Conservation (phyloP, 2,329 filamentous ascomycete species). For the Pyricularia grisea region DNA sequence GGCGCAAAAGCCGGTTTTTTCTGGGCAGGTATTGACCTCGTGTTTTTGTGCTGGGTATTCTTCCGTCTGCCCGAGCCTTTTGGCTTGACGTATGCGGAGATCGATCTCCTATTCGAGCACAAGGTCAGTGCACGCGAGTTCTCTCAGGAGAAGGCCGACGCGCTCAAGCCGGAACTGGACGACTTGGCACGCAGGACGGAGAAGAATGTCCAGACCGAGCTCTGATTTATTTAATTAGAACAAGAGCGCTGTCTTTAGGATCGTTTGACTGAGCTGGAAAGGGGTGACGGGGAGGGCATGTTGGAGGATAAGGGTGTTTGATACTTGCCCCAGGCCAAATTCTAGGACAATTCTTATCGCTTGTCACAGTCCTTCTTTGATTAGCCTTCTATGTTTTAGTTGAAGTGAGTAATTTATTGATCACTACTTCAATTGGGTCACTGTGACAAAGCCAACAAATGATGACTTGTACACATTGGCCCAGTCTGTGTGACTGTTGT, state of each 20-base stretch:
- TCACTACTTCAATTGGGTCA: not conserved
- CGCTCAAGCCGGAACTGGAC: slow-evolving; percentile 1
- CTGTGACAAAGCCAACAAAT: not conserved
- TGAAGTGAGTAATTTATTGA: not conserved
- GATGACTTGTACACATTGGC: not conserved
- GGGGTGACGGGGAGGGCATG: too few species aligned
- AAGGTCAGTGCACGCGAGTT: slow-evolving; percentile 26
- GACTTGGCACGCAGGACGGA: not conserved
- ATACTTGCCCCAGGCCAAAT: too few species aligned
- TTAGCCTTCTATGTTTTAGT: too few species aligned
- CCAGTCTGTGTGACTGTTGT: not conserved
- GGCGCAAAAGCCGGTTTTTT: slow-evolving; percentile 37
- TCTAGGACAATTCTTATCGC: too few species aligned
- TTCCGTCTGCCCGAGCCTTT: slow-evolving; percentile 46
- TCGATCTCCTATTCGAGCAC: slow-evolving; percentile 44
- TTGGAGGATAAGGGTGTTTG: too few species aligned
- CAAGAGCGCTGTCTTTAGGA: too few species aligned
- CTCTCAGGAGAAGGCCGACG: slow-evolving; percentile 1
- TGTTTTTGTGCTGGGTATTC: slow-evolving; percentile 38
- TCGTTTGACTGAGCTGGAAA: too few species aligned
- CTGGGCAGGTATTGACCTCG: slow-evolving; percentile 32
- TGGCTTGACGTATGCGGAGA: slow-evolving; percentile 42
- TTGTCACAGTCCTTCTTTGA: too few species aligned
- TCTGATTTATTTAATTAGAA: not conserved
- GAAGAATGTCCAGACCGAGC: not conserved